Base-by-base conservation (phyloP, 1,284 basidiomycete species). In the Gomphus bonarii region DNA sequence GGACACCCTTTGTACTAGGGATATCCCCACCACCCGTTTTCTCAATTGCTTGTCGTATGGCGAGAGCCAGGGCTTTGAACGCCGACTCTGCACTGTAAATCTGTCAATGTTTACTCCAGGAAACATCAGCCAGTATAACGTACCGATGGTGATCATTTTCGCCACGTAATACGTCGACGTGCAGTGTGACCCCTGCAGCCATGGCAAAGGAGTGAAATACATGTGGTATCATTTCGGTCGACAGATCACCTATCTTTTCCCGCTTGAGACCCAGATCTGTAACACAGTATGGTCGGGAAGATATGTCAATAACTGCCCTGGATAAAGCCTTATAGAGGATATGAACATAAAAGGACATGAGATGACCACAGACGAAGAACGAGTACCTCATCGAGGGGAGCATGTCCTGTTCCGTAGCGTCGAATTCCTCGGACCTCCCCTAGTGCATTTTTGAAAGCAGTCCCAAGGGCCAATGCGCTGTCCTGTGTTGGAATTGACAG, bases 91-190 rank as follows among this genome's bases (percentile, higher is more conserved):
- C 83, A 60, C 95, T 94, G 65, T 9, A 55, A 5, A 40, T 16
- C 36, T 47, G 31, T 36, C 51, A 58, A n/a, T 35, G 50, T n/a
- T 44, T n/a, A 55, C 57, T 57, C 58, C 42, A 42, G 52, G 25
- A 47, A 35, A 11, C 33, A 57, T 35, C 43, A 9, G 25, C 30
- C 14, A 38, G 12, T 11, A 31, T 35, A 11, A 72, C 84, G 61
- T 66, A 93, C 94, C 90, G 84, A 72, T 99, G 97, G 70, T 99
- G 97, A 69, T 99, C 97, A 73, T 99, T 99, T 65, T 91, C 86
- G 52, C 97, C 97, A 35, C 93, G 79, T 55, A 99, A 76, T 43
- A 90, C 91, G 69, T 99, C 97, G 52, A 99, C 82, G 68, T 99
- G 97, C 48, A 97, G 74, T 1, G 93, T 95, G 16, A 84, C 82